Conservation (phyloP, 306 rosid genomes). For the Sindora glabra region DNA sequence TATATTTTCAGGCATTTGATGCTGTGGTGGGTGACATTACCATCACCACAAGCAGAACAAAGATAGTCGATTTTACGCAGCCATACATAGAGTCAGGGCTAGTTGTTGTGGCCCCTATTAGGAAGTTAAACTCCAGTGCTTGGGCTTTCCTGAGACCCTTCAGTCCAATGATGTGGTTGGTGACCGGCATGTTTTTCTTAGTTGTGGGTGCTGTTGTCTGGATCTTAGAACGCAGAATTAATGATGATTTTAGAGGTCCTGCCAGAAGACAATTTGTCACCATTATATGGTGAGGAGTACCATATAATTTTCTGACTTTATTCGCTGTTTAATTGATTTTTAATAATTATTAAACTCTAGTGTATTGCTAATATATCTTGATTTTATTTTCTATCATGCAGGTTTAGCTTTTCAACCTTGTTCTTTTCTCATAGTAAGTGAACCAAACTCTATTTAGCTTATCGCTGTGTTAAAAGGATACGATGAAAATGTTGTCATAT, state of each 20-base stretch:
- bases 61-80: constrained; percentile 75
- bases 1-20: constrained; percentile 40
- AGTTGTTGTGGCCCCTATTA: constrained; percentile 68
- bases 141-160: constrained; percentile 87
- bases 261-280: too few species aligned
- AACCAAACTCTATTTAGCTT: neutral
- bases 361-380: too few species aligned
- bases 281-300: constrained; percentile 39
- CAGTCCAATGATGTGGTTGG: constrained; percentile 55
- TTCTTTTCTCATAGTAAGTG: constrained; percentile 76
- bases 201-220: constrained; percentile 64
- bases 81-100: too few species aligned
- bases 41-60: constrained; percentile 56
- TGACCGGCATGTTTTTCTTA: constrained; percentile 54
- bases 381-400: too few species aligned
- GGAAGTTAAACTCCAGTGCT: constrained; percentile 39
- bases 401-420: constrained; percentile 69
- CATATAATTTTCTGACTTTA: too few species aligned
- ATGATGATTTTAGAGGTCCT: constrained; percentile 74
- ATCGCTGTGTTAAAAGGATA: too few species aligned
- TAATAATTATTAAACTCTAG: neutral
- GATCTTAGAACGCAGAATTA: constrained; percentile 65
- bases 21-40: constrained; percentile 74
- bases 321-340: too few species aligned
- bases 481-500: too few species aligned